phyloP scores from a whole-genome alignment of 2,329 filamentous ascomycete species.

The Ambrosiella beaveri region DNA sequence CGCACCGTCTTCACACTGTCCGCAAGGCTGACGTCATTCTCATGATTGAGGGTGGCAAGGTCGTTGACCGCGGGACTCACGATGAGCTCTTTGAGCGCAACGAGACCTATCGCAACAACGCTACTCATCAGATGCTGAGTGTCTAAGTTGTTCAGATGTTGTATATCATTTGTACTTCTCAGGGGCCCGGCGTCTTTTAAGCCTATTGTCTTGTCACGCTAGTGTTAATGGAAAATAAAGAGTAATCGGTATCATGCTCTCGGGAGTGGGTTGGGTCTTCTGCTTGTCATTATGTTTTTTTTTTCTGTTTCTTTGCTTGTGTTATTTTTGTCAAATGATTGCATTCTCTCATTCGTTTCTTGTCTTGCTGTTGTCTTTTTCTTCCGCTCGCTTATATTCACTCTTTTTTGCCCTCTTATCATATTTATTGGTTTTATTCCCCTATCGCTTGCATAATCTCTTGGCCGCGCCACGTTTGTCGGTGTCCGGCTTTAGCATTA shows the following conservation, averaged over 20 bases:
- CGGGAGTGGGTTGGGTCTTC: not conserved
- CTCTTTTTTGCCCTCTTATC: not conserved
- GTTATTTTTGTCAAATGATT: not conserved
- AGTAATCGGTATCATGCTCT: not conserved
- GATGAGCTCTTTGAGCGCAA: conserved; percentile 35
- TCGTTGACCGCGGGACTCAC: conserved; percentile 35
- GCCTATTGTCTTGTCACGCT: not conserved
- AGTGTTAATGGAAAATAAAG: not conserved
- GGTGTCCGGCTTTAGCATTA: conserved; percentile 1
- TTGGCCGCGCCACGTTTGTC: not conserved
- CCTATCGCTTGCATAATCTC: not conserved
- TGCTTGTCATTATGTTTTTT: not conserved
- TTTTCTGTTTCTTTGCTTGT: not conserved
- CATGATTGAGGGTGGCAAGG: conserved; percentile 34
- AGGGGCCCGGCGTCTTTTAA: not conserved
- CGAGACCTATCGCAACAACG: conserved; percentile 35
- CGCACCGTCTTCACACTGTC: conserved; percentile 39
- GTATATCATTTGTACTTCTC: not conserved
- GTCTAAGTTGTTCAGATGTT: conserved; percentile 7
- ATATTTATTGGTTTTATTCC: conserved; percentile 1
- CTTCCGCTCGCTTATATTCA: not conserved
- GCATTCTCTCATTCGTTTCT: not conserved
- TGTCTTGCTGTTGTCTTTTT: not conserved
- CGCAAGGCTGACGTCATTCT: conserved; percentile 40
- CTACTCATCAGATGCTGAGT: conserved; percentile 31